Evolutionary conservation across 2,329 filamentous ascomycete species (phyloP), one percentile per base, ranked within the genome.

Genomic region (Huntiella savannae): DNA sequence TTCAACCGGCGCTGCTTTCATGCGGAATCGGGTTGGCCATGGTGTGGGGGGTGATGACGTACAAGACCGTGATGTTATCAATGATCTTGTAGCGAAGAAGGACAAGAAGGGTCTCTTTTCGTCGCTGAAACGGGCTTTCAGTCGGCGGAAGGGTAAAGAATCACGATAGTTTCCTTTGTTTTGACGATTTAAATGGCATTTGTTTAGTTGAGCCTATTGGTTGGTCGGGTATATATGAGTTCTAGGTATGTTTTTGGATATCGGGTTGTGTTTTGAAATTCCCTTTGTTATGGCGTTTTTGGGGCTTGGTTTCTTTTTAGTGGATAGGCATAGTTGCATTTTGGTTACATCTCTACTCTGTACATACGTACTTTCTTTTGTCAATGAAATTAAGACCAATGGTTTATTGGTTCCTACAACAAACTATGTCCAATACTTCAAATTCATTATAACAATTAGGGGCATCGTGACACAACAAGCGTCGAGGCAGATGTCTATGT

Each of bases 1-100:
- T 11, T 56, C 54, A 2, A 54, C 53, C 5, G 54, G 54, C 2
- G 54, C 54, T 1, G 54, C 53, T 3, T 56, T 54, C 37, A 55
- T 56, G 52, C 51, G 51, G 13, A 48, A 51, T 8, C 50, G 54
- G 5, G 46, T 46, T 8, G 22, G 42, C 2, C 41, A 38, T 13
- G 38, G 33, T 2, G 36, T 40, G 2, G 41, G 37, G 2, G 45
- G 40, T 2, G 38, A 32, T 12, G 47, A 19, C 8, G 42, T 39
- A 11, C 19, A 19, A 11, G 33, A 32, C 22, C 10, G 46, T 19
- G 33, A 19, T 17, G 11, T 15, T 36, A 16, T 42, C n/a, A 13
- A 44, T 35, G n/a, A 28, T 7, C 22, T 28, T 28, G 40, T 16
- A 13, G 40, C 0, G 12, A 33, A 35, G 12, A 43, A 43, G 32